phyloP scores from a whole-genome alignment of 352 stramenopile genomes.

The Phytophthora ohioensis region DNA sequence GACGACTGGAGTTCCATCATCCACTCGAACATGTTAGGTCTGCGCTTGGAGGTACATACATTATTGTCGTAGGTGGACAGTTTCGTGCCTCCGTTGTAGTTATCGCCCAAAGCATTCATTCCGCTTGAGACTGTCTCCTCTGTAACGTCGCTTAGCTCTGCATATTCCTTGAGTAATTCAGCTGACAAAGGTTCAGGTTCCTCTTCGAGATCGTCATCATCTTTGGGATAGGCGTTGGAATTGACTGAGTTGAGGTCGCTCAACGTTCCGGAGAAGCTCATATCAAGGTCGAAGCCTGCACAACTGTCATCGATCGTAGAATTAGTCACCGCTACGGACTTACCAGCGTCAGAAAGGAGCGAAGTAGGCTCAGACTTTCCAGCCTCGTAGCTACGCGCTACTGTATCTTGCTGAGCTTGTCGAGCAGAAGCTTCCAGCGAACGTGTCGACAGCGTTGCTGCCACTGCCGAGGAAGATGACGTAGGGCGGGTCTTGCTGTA shows the following conservation, averaged over 20 bases:
- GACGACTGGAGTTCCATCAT: conserved; percentile 53
- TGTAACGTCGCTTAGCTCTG: conserved; percentile 10
- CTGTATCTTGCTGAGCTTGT: conserved; percentile 4
- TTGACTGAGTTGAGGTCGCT: conserved; percentile 34
- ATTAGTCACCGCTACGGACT: conserved; percentile 30
- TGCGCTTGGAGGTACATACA: not conserved
- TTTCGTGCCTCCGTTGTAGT: conserved; percentile 10
- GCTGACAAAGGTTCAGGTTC: conserved; percentile 24
- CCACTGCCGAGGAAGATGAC: conserved; percentile 3
- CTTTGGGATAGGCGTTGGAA: conserved; percentile 7
- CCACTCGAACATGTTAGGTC: conserved; percentile 36
- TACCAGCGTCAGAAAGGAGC: conserved; percentile 15
- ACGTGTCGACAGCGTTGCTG: conserved; percentile 12
- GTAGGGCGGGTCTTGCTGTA: conserved; percentile 23
- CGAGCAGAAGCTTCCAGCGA: conserved; percentile 16
- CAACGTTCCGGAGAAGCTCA: conserved; percentile 29
- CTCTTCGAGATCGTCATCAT: conserved; percentile 22
- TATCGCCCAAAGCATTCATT: conserved; percentile 13
- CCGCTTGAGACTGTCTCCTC: conserved; percentile 10
- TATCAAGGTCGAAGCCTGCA: conserved; percentile 28
- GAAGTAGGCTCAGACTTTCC: conserved; percentile 11
- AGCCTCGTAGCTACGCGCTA: not conserved
- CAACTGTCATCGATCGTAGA: conserved; percentile 30
- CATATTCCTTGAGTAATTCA: conserved; percentile 29
- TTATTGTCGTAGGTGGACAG: not conserved